Base-by-base conservation (phyloP, 495 filamentous ascomycete genomes). In the Daldinia loculata region DNA sequence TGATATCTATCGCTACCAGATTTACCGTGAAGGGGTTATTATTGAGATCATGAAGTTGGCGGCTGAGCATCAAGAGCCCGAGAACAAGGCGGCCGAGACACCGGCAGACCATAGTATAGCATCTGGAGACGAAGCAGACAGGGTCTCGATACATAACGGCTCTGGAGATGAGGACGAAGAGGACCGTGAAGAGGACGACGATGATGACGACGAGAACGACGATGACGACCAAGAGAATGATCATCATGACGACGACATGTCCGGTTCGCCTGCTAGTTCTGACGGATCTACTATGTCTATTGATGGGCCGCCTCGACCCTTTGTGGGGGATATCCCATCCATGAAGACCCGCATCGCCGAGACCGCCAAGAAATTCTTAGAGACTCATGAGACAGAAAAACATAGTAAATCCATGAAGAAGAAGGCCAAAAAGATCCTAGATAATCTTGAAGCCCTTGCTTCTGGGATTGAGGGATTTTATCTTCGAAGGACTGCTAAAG, bases 1-100 rank as follows among this genome's bases (percentile, higher is more conserved):
- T 53, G 81, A 89, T 29, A 92, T 98, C 36, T 99, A 99, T 77
- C 91, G 92, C 41, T 93, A 97, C 74, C 96, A 98, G 71, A 97
- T 99, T 74, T 95, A 99, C 76, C 91, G 96, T 5, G 96, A 99
- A 80, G 96, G 96, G 41, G 95, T 99, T 19, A 94, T 99, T 71
- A 85, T 92, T 0, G 96, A 98, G 77, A 94, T 98, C 56, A 78
- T 86, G 43, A 96, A 95, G 77, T 81, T 98, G 27, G 87, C 93
- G 0, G 75, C 50, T 11, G 78, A 79, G 38, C 78, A 81, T 45
- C 76, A 77, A 27, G 76, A 81, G 38, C 43, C 74, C 5, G 79
- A 82, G 26, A 58, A 26, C 9, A 76, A 66, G 57, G 50, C 60
- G 0, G 48, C 52, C 11, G 76, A 76, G 14, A 74, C 71, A 0